Base-by-base conservation (phyloP, 768 basidiomycete genomes). In the Tulasnella sp. region DNA sequence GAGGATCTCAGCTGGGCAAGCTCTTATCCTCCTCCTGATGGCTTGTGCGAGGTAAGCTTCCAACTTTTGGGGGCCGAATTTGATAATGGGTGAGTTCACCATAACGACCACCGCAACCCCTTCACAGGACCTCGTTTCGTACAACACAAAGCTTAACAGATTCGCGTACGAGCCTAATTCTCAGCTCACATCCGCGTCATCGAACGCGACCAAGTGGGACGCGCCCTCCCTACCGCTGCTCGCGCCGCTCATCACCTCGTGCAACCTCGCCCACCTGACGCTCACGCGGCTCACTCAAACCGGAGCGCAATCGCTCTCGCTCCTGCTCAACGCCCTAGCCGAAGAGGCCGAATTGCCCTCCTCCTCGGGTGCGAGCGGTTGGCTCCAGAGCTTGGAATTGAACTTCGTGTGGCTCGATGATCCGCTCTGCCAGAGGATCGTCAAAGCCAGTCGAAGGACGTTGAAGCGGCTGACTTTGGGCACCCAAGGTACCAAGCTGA, bases 351-450 rank as follows among this genome's bases (percentile, higher is more conserved):
- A 48, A n/a, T 31, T 56, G 5, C 19, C 75, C 10, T 80, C 82
- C 48, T 85, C 85, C n/a, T 46, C 80, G 27, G 27, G 27, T 2
- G 18, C 62, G 4, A 52, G 18, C 16, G 31, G 31, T 68, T 68
- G 27, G 52, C 80, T 87, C 68, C 85, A 87, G 75, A 81, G 82
- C 31, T 79, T 87, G n/a, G 72, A 39, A 52, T 77, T 86, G 56
- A 84, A 87, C 81, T 85, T 87, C 73, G 82, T 87, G 34, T 87
- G 86, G 86, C 81, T 87, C 77, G 87, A 87, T 81, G 86, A 87
- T 80, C 71, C 80, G 31, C 79, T 87, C 21, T 87, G 86, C 80
- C 83, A 86, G 39, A 83, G 81, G 74, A 83, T 87, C 34, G 85
- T 82, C 40, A 79, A 81, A 38, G 85, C 85, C n/a, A 10, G 31